Percentiles rank a stretch among this genome's conserved stretches.
phyloP scores from a whole-genome alignment of 805 yeast genomes.

The Maudiozyma bulderi region DNA sequence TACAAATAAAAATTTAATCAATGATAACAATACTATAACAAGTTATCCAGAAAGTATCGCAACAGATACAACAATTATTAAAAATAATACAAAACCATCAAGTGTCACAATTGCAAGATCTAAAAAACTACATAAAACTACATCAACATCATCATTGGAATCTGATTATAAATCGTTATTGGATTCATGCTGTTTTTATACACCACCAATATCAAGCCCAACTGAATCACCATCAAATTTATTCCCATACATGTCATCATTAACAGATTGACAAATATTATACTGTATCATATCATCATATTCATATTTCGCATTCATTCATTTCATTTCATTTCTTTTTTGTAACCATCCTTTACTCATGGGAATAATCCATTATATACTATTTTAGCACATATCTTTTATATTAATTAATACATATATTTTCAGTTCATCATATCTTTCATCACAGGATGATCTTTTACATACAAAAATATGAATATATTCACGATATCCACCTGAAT shows the following conservation, averaged over 20 bases:
- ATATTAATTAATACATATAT: background rate
- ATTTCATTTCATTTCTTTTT: background rate
- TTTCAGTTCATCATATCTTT: too few species aligned
- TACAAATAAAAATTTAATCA: background rate
- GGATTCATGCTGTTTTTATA: conserved; percentile 22
- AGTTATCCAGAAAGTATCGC: conserved; percentile 7
- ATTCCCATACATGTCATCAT: background rate
- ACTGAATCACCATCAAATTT: background rate
- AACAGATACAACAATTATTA: conserved; percentile 14
- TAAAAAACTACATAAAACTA: conserved; percentile 4
- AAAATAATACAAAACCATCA: background rate
- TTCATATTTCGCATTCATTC: background rate
- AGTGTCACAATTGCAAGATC: background rate
- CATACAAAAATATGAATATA: too few species aligned
- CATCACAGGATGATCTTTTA: too few species aligned
- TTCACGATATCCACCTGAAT: too few species aligned
- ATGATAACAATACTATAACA: background rate
- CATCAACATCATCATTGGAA: conserved; percentile 6
- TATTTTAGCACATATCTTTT: background rate
- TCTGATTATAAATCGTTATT: conserved; percentile 21
- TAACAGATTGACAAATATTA: background rate
- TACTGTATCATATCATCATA: background rate
- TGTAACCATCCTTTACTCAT: background rate
- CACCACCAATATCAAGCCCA: conserved; percentile 4
- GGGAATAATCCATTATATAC: background rate